Base-by-base conservation (phyloP, 2,329 filamentous ascomycete genomes). In the Neocucurbitaria cava region DNA sequence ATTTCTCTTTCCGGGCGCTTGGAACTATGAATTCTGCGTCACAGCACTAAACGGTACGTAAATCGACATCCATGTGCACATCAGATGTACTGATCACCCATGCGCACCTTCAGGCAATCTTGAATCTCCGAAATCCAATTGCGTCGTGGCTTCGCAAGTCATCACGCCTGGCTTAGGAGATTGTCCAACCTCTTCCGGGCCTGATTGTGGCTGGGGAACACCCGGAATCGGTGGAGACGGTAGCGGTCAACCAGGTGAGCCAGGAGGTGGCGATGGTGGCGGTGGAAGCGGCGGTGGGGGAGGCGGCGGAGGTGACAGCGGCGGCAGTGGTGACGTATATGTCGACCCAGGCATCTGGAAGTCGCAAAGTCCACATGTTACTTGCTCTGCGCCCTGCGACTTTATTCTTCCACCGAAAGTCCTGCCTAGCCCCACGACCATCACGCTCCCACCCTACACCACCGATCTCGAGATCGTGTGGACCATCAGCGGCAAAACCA, bases 1-100 rank as follows among this genome's bases (percentile, higher is more conserved):
- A 3, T 55, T 55, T 24, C 42, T 50, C 2, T 55, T 49, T 21
- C 53, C 53, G 10, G 53, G 53, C 24, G 33, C 38, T 11, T 56
- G 53, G 53, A 51, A 51, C 18, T 56, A 51, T 28, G 53, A 56
- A 39, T 56, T 51, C 38, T 56, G 53, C 31, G 47, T 56, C 13
- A 38, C 47, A 3, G 53, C 53, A 5, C 31, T 39, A n/a, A 56
- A 56, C 40, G 53, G 53, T 44, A 50, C 9, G 30, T 31, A 11
- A 31, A 31, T 3, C 30, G 35, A n/a, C 5, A 20, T 24, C n/a
- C 11, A 6, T 18, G n/a, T 31, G n/a, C 7, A 11, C 15, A 17
- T 15, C 3, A 26, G 23, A 35, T 39, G 2, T 35, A 31, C 31
- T 17, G 9, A 20, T 20, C 6, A 20, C 30, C 15, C 9, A 13